Conservation (phyloP, 176 grass and related monocot species). For the Oryza glumipatula region DNA sequence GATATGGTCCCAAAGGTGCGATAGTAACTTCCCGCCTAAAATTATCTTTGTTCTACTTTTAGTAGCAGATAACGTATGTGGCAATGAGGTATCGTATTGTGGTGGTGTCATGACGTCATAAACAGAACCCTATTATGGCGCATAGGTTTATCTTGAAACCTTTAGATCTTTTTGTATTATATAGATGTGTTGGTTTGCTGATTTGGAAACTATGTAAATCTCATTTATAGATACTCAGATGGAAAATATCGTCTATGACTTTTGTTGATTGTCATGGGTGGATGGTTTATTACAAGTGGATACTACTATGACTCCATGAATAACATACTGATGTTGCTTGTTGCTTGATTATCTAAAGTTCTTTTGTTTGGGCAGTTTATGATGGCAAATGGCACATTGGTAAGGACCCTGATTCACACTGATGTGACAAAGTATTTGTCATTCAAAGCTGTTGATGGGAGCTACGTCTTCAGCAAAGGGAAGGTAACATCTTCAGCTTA, state of each 20-base stretch:
- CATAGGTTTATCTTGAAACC: slow-evolving; percentile 32
- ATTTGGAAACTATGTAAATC: slow-evolving; percentile 8
- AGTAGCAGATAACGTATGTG: background rate
- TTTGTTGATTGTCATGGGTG: slow-evolving; percentile 15
- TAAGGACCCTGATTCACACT: slow-evolving; percentile 86
- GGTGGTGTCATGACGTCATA: slow-evolving; percentile 2
- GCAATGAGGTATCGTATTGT: background rate
- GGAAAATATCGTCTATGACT: background rate
- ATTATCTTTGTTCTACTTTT: slow-evolving; percentile 27
- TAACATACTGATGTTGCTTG: background rate
- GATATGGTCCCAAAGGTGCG: slow-evolving; percentile 94
- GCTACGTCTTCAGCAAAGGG: slow-evolving; percentile 93
- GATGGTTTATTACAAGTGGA: background rate
- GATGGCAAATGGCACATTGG: slow-evolving; percentile 97
- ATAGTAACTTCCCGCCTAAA: slow-evolving; percentile 21
- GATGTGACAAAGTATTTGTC: slow-evolving; percentile 87
- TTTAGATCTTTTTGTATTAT: background rate
- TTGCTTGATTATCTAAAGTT: slow-evolving; percentile 22
- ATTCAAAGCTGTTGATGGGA: slow-evolving; percentile 94
- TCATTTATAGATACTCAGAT: slow-evolving; percentile 10
- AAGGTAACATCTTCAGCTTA: slow-evolving; percentile 56
- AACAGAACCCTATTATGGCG: background rate
- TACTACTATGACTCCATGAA: background rate
- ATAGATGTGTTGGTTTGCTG: background rate
- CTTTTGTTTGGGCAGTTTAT: slow-evolving; percentile 73